Percentiles rank a stretch among this genome's conserved stretches.
These are phyloP conservation scores for Lavandula angustifolia DNA, from an alignment of 257 asterid genomes.

Conservation along the genomic window DNA sequence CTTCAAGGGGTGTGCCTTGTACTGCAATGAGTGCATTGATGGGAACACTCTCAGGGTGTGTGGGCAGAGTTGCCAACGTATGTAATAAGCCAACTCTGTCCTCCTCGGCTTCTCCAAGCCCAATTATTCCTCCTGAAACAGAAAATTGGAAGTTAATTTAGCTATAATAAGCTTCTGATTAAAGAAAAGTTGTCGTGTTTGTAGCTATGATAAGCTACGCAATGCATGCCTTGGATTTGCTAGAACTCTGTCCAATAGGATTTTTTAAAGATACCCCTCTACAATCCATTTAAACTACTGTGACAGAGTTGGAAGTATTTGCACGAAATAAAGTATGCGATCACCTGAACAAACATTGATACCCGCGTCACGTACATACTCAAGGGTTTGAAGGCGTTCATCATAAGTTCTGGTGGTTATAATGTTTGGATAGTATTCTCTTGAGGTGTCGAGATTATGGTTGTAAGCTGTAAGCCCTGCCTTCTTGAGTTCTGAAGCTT, in stretches of 20 bases:
- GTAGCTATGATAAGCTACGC: too few species aligned
- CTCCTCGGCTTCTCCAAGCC: slow-evolving; percentile 82
- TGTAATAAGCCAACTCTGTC: slow-evolving; percentile 52
- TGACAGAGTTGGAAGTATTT: slow-evolving; percentile 33
- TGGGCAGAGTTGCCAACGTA: slow-evolving; percentile 72
- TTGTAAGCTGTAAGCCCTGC: slow-evolving; percentile 98
- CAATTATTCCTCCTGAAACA: slow-evolving; percentile 89
- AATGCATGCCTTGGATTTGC: too few species aligned
- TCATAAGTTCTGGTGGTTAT: slow-evolving; percentile 88
- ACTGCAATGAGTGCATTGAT: slow-evolving; percentile 44
- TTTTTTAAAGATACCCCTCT: too few species aligned
- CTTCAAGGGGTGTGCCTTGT: slow-evolving; percentile 57
- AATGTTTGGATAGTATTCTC: slow-evolving; percentile 87
- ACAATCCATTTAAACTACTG: too few species aligned
- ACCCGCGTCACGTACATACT: slow-evolving; percentile 53
- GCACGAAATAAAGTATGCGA: slow-evolving; percentile 25
- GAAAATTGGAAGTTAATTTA: slow-evolving; percentile 24
- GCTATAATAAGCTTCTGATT: background rate
- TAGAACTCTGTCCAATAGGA: too few species aligned
- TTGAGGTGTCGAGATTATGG: slow-evolving; percentile 95
- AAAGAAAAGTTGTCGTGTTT: too few species aligned
- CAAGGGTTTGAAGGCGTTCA: slow-evolving; percentile 80
- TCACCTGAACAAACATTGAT: slow-evolving; percentile 58
- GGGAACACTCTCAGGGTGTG: slow-evolving; percentile 99
- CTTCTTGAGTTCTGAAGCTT: slow-evolving; percentile 85